Evolutionary conservation across 1,139 yeast genomes (phyloP), one percentile per base, ranked within the genome.

Genomic region (Debaryomycetaceae sp.): DNA sequence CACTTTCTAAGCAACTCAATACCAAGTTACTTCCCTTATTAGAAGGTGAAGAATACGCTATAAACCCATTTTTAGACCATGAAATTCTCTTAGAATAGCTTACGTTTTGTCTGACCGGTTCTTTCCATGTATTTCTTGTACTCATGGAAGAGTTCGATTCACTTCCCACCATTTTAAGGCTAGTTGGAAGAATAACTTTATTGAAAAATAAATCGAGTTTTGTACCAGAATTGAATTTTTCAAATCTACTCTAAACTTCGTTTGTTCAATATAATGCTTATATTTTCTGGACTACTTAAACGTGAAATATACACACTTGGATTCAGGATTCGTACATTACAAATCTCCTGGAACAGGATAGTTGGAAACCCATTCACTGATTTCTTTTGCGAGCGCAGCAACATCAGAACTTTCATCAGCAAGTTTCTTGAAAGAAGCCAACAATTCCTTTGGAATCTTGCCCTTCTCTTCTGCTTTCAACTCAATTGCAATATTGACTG

Each of bases 311-410:
- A n/a, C n/a, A n/a, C n/a, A n/a, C n/a, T n/a, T n/a, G n/a, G n/a
- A n/a, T n/a, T n/a, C n/a, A n/a, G n/a, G n/a, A n/a, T n/a, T n/a
- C n/a, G n/a, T n/a, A n/a, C n/a, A n/a, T 47, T 61, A 65, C 51
- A 73, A 63, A 44, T 85, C 94, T 53, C 94, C 94, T 43, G 94
- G 94, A 47, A 85, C 89, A 29, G 94, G 92, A 63, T 70, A 85
- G 45, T 73, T 58, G 15, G 81, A 75, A 32, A 73, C 91, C 86
- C 89, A 85, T 9, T 62, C 63, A 22, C 79, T 68, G 40, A 85
- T 87, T 55, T 83, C 87, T 35, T 70, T 60, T 40, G 77, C 80
- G 52, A 85, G 70, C n/a, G 63, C 63, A 58, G 78, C 73, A 30
- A 85, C 85, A 29, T 78, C 79, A 6, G 59, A 68, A 47, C 78